A percentile compares a stretch with the other conserved stretches of the same genome.
phyloP scores from a whole-genome alignment of 768 basidiomycete genomes.

The Tulasnella sp. region DNA sequence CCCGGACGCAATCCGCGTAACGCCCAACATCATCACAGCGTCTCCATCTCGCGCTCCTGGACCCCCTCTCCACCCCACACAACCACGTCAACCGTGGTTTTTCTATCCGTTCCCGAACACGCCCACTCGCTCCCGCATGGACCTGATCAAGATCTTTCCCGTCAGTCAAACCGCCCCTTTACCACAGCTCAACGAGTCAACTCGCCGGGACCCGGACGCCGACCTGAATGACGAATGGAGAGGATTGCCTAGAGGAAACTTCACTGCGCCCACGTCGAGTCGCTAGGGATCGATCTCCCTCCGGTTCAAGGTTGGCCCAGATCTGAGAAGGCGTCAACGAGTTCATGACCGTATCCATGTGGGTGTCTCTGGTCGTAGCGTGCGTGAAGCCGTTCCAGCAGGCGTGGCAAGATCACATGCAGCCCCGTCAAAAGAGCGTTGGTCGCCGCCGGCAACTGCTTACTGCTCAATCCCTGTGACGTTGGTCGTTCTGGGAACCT shows the following conservation, averaged over 20 bases:
- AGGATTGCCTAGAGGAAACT: not conserved
- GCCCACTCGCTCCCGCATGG: constrained; percentile 34
- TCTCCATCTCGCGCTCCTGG: not conserved
- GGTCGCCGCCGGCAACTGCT: constrained; percentile 64
- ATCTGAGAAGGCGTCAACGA: constrained; percentile 49
- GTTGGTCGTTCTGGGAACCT: constrained; percentile 86
- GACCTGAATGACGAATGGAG: constrained; percentile 27
- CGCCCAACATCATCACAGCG: constrained; percentile 3
- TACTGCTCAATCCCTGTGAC: constrained; percentile 82
- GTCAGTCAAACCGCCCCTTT: not conserved
- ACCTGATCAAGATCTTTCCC: not conserved
- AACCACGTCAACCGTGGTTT: constrained; percentile 41
- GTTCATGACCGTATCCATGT: constrained; percentile 87
- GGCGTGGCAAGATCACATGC: constrained; percentile 58
- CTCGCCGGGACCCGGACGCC: not conserved
- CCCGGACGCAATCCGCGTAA: not conserved
- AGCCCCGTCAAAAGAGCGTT: constrained; percentile 65
- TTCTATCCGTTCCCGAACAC: constrained; percentile 68
- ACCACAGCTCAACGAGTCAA: not conserved
- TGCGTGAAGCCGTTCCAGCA: constrained; percentile 72
- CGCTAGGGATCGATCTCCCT: constrained; percentile 13
- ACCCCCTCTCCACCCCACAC: not conserved
- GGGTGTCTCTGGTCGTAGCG: constrained; percentile 76
- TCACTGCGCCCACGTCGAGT: constrained; percentile 12
- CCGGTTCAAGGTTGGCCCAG: constrained; percentile 35